A percentile compares a stretch with the other conserved stretches of the same genome.
Evolutionary conservation across 306 rosid genomes (phyloP).

Genomic region (Cajanus cajan): DNA sequence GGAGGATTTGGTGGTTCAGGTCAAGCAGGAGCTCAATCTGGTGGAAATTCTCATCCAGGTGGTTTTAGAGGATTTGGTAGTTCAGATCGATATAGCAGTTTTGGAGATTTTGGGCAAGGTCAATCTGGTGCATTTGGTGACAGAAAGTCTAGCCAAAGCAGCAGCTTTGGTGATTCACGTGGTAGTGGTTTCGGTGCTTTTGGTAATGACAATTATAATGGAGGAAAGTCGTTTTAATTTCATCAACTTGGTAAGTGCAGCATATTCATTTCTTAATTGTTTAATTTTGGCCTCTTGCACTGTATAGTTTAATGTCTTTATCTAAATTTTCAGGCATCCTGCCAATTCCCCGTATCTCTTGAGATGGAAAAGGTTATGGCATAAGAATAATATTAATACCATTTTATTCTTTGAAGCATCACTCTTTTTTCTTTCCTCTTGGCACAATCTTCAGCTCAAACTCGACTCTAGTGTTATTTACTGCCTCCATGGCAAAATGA

Average conservation of each 20-base stretch:
- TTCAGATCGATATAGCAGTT: conserved; percentile 26
- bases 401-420: background rate
- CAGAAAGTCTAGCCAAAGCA: conserved; percentile 29
- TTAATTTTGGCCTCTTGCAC: conserved; percentile 12
- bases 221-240: conserved; percentile 32
- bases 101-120: conserved; percentile 10
- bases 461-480: background rate
- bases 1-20: conserved; percentile 37
- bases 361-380: conserved; percentile 4
- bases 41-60: no score
- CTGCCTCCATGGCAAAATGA: background rate
- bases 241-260: conserved; percentile 21
- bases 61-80: conserved; percentile 30
- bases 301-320: background rate
- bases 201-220: conserved; percentile 31
- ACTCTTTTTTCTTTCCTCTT: background rate
- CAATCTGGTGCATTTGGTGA: conserved; percentile 37
- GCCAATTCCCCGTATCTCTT: conserved; percentile 1
- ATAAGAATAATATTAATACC: background rate
- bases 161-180: conserved; percentile 22
- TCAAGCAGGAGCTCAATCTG: conserved; percentile 23
- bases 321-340: conserved; percentile 4
- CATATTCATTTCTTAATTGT: conserved; percentile 24
- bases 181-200: conserved; percentile 19
- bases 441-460: background rate